Percentiles rank a stretch among this genome's conserved stretches.
phyloP scores from a whole-genome alignment of 306 rosid species.

The Hippophae rhamnoides region DNA sequence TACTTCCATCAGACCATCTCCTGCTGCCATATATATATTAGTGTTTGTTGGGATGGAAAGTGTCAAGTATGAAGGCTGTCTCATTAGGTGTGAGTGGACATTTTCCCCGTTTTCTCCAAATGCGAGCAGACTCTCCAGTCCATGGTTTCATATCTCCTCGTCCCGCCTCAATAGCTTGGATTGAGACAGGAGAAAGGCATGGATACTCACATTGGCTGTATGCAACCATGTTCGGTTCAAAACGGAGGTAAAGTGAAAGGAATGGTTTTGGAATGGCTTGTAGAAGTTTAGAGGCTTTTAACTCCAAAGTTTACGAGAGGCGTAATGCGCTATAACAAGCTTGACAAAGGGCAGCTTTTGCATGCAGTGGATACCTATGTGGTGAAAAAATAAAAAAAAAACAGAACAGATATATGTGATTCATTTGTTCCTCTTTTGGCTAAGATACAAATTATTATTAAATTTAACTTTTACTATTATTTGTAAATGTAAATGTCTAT shows the following conservation, averaged over 20 bases:
- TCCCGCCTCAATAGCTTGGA: conserved; percentile 59
- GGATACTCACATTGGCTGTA: conserved; percentile 80
- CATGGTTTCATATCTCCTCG: conserved; percentile 74
- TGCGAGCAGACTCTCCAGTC: conserved; percentile 63
- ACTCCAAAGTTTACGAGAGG: conserved; percentile 60
- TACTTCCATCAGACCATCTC: conserved; percentile 85
- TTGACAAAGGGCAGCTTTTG: conserved; percentile 87
- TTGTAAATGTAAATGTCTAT: not conserved
- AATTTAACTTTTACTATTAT: no score
- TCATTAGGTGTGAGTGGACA: conserved; percentile 86
- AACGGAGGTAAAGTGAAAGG: conserved; percentile 84
- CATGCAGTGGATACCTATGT: conserved; percentile 67
- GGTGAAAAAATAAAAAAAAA: not conserved
- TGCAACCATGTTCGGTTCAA: conserved; percentile 95
- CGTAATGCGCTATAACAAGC: conserved; percentile 86
- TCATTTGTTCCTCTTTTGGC: not conserved
- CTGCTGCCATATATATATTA: conserved; percentile 80
- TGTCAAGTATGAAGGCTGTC: conserved; percentile 66
- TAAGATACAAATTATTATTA: not conserved
- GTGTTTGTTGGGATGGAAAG: conserved; percentile 63
- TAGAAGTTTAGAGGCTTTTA: conserved; percentile 71
- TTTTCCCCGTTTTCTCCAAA: conserved; percentile 84
- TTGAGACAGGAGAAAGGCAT: conserved; percentile 49
- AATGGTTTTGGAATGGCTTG: conserved; percentile 90
- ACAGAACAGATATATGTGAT: not conserved